phyloP scores from a whole-genome alignment of 306 rosid genomes.

The Ammopiptanthus mongolicus region DNA sequence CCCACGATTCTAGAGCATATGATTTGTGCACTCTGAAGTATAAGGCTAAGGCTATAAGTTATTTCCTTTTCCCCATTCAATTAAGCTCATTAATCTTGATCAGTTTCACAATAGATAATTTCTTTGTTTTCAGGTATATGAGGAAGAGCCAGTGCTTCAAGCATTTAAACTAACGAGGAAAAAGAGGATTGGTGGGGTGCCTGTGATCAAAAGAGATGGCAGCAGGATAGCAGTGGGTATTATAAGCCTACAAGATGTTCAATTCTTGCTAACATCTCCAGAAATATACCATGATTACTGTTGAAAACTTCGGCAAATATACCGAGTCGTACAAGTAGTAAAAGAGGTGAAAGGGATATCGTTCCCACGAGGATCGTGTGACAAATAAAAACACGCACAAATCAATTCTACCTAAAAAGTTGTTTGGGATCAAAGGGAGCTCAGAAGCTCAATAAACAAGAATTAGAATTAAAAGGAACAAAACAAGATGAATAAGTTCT shows the following conservation, averaged over 20 bases:
- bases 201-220: slow-evolving; percentile 63
- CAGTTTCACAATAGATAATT: neutral
- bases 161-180: slow-evolving; percentile 88
- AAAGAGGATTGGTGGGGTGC: slow-evolving; percentile 74
- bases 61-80: neutral
- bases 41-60: neutral
- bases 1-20: neutral
- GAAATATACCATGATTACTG: slow-evolving; percentile 77
- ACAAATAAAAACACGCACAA: no score
- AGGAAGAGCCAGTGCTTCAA: slow-evolving; percentile 86
- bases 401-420: no score
- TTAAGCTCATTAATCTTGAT: neutral
- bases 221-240: slow-evolving; percentile 63
- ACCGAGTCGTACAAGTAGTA: no score
- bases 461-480: no score
- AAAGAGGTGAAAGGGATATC: no score
- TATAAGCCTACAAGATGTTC: slow-evolving; percentile 76
- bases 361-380: no score
- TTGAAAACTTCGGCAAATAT: no score
- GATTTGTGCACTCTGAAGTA: neutral
- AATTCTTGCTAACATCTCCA: slow-evolving; percentile 79
- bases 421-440: no score
- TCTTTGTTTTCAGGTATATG: slow-evolving; percentile 47
- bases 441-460: no score
- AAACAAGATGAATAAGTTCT: no score